Conservation (phyloP, 768 basidiomycete genomes). For the Rhodotorula sphaerocarpa region DNA sequence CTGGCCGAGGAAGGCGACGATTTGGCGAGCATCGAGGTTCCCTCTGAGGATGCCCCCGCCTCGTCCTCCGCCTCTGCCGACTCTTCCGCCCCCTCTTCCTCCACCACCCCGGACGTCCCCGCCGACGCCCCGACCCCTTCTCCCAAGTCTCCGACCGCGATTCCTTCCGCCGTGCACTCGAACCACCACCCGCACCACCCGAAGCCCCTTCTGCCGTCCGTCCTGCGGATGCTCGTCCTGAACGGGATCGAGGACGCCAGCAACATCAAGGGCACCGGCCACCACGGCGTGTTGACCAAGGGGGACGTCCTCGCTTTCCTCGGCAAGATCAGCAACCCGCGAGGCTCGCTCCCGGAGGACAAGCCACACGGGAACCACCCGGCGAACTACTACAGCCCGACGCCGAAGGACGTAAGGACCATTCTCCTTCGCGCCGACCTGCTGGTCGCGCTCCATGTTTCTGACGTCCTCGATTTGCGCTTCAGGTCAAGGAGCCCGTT, state of each 20-base stretch:
- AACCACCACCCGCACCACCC: slow-evolving; percentile 33
- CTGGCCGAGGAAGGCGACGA: slow-evolving; percentile 95
- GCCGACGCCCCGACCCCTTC: slow-evolving; percentile 28
- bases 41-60: slow-evolving; percentile 36
- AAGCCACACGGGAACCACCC: slow-evolving; percentile 24
- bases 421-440: too few species aligned
- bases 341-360: slow-evolving; percentile 54
- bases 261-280: slow-evolving; percentile 75
- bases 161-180: slow-evolving; percentile 31
- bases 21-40: slow-evolving; percentile 66
- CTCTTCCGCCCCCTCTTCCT: slow-evolving; percentile 31
- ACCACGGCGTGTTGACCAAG: slow-evolving; percentile 89
- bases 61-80: slow-evolving; percentile 23
- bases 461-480: not conserved
- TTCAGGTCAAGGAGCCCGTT: slow-evolving; percentile 13
- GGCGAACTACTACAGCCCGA: slow-evolving; percentile 7
- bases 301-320: slow-evolving; percentile 83
- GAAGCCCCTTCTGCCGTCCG: slow-evolving; percentile 73
- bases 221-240: slow-evolving; percentile 67
- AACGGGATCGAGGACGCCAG: slow-evolving; percentile 55
- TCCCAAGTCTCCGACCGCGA: slow-evolving; percentile 12
- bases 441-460: too few species aligned
- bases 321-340: slow-evolving; percentile 69
- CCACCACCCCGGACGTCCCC: slow-evolving; percentile 13
- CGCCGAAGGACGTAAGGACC: not conserved